Evolutionary conservation across 768 basidiomycete species (phyloP).

Genomic region (Collybia nuda): DNA sequence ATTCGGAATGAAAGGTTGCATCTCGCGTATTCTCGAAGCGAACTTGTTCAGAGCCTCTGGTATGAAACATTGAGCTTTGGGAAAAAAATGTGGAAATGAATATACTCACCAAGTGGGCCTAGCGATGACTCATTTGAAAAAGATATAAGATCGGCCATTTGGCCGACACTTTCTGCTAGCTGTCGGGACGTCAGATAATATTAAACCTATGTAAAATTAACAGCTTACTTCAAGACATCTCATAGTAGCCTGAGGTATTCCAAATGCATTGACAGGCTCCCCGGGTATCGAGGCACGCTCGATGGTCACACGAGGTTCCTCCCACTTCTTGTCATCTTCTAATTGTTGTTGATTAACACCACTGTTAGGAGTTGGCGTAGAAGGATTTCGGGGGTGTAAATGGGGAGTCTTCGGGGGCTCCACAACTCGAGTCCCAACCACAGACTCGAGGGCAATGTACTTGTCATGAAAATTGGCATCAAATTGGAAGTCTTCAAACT

Average conservation of each 20-base stretch:
- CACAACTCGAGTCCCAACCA: constrained; percentile 47
- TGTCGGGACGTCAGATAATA: constrained; percentile 22
- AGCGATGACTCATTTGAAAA: constrained; percentile 53
- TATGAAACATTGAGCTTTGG: constrained; percentile 7
- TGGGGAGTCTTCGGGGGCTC: constrained; percentile 41
- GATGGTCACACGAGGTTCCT: constrained; percentile 62
- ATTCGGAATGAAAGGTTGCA: constrained; percentile 22
- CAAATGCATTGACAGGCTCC: constrained; percentile 86
- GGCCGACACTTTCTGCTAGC: constrained; percentile 80
- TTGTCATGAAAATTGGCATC: constrained; percentile 76
- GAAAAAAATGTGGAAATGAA: constrained; percentile 11
- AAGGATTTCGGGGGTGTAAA: constrained; percentile 16
- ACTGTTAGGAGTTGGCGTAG: constrained; percentile 23
- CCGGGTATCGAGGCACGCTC: constrained; percentile 69
- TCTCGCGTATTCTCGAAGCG: constrained; percentile 37
- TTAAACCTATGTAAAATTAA: neutral
- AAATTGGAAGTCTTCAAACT: constrained; percentile 74
- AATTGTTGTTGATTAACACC: constrained; percentile 22
- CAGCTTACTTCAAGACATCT: constrained; percentile 73
- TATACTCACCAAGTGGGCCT: constrained; percentile 65
- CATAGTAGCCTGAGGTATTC: constrained; percentile 88
- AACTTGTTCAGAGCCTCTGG: constrained; percentile 42
- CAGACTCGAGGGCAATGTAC: constrained; percentile 64
- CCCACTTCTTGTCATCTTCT: constrained; percentile 63
- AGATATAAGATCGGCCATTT: constrained; percentile 76